Evolutionary conservation across 768 basidiomycete species (phyloP), one percentile per base, ranked within the genome.

Genomic region (Lentinula raphanica): DNA sequence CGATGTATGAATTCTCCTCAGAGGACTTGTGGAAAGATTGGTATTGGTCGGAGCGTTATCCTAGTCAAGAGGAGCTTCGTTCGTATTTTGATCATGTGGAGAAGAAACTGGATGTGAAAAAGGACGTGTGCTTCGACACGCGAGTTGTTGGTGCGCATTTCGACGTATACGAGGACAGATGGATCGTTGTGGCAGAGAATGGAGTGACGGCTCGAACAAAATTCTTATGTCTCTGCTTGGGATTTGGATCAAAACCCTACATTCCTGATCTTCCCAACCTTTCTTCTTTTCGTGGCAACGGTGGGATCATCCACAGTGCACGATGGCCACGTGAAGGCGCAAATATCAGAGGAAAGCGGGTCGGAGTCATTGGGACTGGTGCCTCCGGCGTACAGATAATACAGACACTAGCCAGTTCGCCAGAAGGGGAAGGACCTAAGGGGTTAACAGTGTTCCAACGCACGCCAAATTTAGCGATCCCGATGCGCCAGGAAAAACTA

Each of bases 371-470:
- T 32, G 67, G 67, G 13, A 70, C 68, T 2, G 67, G 68, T 31
- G 48, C 58, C 0, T 28, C 36, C 21, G 56, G 56, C 2, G 56
- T 57, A n/a, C 56, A 57, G 35, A 36, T 57, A 5, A 62, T 68
- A 29, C 65, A 67, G 38, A 67, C 62, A 40, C 46, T 56, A 7
- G 68, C 64, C 11, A 63, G 61, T 8, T 25, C 62, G 12, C 60
- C 62, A 2, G 29, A 58, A 5, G 62, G 66, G 40, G 46, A 49
- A 29, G 28, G 46, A 4, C 46, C 46, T 8, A 29, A 50, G 11
- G 17, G 2, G 9, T 59, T 69, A 42, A 65, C 66, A n/a, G 66
- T 68, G 29, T 70, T 68, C 61, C 69, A 70, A 54, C 67, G 69
- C 11, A 67, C 66, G 7, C 66, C 67, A 0, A 66, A 66, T 27